These are phyloP conservation scores for Macrolepiota albuminosa DNA, from an alignment of 768 basidiomycete species.

Conservation along the genomic window DNA sequence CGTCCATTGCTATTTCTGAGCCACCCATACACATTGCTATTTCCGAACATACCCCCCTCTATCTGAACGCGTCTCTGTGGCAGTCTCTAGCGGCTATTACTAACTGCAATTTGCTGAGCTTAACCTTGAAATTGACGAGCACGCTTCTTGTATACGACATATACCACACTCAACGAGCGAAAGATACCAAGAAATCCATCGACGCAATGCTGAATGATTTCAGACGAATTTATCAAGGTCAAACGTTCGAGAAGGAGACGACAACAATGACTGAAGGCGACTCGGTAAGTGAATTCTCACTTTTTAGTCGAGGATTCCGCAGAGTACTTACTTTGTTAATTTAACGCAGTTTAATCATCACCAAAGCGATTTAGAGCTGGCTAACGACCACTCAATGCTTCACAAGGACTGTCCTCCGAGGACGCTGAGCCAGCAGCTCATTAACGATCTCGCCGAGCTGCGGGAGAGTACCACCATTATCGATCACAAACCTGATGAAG, in stretches of 20 bases:
- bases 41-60: neutral
- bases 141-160: neutral
- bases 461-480: constrained; percentile 1
- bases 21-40: neutral
- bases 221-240: neutral
- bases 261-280: neutral
- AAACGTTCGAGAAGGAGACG: neutral
- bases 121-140: neutral
- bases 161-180: neutral
- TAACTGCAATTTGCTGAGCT: neutral
- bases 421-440: neutral
- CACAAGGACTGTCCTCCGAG: too few species aligned
- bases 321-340: neutral
- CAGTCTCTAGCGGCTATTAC: neutral
- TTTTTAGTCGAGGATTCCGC: neutral
- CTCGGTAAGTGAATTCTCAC: neutral
- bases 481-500: neutral
- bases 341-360: neutral
- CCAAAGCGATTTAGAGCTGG: neutral
- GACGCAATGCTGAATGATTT: neutral
- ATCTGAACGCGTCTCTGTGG: neutral
- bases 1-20: neutral
- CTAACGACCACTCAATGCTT: neutral
- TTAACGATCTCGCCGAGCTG: constrained; percentile 2
- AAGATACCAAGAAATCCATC: neutral